phyloP scores from a whole-genome alignment of 2,329 filamentous ascomycete species.

The Diaporthe longicolla region DNA sequence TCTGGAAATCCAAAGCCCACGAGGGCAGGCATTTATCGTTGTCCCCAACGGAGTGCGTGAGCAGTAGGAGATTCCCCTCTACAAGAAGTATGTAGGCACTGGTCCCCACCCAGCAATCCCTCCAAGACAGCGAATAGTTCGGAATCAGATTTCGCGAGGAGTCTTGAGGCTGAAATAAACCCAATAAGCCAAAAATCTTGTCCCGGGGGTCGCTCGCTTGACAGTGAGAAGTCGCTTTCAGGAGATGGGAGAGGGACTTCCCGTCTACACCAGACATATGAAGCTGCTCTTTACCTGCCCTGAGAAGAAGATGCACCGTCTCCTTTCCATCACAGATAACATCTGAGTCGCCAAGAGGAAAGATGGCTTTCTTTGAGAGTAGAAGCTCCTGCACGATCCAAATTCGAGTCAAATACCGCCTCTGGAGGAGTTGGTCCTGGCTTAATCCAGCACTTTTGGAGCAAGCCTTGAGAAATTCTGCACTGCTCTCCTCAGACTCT shows the following conservation, averaged over 20 bases:
- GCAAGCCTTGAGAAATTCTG: not conserved
- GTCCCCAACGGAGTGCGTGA: not conserved
- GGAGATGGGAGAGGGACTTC: not conserved
- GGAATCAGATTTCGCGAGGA: rapidly evolving
- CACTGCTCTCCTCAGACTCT: too few species aligned
- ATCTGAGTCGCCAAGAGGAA: not conserved
- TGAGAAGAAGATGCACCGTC: not conserved
- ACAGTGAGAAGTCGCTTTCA: not conserved
- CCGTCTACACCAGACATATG: not conserved
- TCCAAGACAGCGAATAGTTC: not conserved
- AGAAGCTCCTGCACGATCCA: slow-evolving; percentile 34
- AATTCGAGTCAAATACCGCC: slow-evolving; percentile 3
- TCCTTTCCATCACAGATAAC: not conserved
- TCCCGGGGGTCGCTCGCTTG: not conserved
- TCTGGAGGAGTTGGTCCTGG: not conserved
- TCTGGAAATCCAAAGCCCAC: too few species aligned
- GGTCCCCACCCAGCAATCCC: not conserved
- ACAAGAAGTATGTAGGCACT: not conserved
- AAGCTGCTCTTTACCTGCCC: not conserved
- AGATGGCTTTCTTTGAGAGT: not conserved
- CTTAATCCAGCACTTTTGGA: not conserved
- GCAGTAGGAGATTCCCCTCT: not conserved
- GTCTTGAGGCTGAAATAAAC: not conserved
- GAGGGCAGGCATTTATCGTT: too few species aligned
- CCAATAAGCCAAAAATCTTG: not conserved